Conservation (phyloP, 2,329 filamentous ascomycete genomes). For the Trichoderma koningii region DNA sequence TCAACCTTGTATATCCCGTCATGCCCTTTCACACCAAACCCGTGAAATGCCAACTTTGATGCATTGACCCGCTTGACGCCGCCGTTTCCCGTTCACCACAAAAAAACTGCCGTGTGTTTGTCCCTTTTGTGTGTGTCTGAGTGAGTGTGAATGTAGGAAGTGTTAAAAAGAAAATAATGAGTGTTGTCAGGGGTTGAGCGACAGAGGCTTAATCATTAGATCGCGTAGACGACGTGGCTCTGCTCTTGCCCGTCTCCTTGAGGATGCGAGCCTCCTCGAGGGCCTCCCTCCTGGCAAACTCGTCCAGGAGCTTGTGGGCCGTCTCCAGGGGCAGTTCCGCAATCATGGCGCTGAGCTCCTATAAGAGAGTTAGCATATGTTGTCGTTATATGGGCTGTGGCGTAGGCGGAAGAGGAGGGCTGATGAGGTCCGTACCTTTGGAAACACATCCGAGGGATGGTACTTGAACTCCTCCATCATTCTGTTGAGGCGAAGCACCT, state of each 20-base stretch:
- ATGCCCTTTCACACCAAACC: conserved; percentile 24
- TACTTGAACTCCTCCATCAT: conserved; percentile 24
- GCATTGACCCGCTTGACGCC: conserved; percentile 23
- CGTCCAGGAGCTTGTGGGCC: conserved; percentile 19
- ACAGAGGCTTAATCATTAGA: conserved; percentile 9
- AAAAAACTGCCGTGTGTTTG: background rate
- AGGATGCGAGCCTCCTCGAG: conserved; percentile 19
- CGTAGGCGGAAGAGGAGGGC: background rate
- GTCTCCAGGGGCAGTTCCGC: conserved; percentile 22
- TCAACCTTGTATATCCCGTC: conserved; percentile 21
- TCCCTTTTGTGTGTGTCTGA: background rate
- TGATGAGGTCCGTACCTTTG: background rate
- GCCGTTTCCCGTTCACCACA: conserved; percentile 6
- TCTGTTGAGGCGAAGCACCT: conserved; percentile 15
- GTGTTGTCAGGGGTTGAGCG: too few relatives aligned
- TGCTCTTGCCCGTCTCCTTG: conserved; percentile 20
- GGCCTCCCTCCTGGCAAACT: conserved; percentile 17
- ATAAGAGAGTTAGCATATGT: background rate
- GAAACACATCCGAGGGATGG: background rate
- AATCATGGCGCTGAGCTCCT: conserved; percentile 17
- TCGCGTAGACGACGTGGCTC: conserved; percentile 16
- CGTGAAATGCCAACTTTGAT: conserved; percentile 20
- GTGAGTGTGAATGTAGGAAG: too few relatives aligned
- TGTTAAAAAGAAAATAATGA: too few relatives aligned
- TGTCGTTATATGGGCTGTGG: too few relatives aligned